These are phyloP conservation scores for Paraphaeosphaeria sporulosa DNA, from an alignment of 2,329 filamentous ascomycete species.

Conservation along the genomic window DNA sequence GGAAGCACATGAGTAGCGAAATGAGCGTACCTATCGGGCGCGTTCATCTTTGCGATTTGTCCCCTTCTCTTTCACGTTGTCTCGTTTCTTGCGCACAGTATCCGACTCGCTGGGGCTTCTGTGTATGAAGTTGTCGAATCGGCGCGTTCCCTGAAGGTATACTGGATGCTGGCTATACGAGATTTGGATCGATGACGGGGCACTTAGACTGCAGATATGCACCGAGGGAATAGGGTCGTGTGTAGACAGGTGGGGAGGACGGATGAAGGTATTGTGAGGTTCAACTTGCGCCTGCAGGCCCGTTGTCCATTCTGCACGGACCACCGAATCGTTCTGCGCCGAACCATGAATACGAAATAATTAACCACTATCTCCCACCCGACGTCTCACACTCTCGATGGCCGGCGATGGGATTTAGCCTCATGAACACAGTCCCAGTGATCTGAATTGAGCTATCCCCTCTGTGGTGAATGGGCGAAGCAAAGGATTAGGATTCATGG, in stretches of 20 bases:
- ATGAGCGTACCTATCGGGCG: conserved; percentile 45
- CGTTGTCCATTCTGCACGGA: conserved; percentile 2
- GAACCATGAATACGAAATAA: background rate
- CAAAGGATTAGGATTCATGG: background rate
- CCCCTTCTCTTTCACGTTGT: conserved; percentile 2
- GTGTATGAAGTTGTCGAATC: background rate
- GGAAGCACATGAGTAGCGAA: conserved; percentile 7
- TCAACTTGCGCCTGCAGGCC: background rate
- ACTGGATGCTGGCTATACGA: background rate
- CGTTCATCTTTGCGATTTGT: conserved; percentile 42
- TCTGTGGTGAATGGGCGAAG: background rate
- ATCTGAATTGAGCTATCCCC: background rate
- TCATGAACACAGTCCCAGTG: no score
- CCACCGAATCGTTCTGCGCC: background rate
- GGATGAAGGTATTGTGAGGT: background rate
- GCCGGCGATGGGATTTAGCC: no score
- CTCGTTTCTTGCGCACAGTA: background rate
- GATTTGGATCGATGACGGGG: background rate
- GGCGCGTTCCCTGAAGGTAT: background rate
- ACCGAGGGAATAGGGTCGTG: background rate
- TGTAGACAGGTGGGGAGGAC: background rate
- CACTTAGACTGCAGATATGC: background rate
- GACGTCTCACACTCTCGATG: background rate
- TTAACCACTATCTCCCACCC: background rate
- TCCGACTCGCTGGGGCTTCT: background rate